Percentiles rank a stretch among this genome's conserved stretches.
Evolutionary conservation across 345 rosid species (phyloP).

Genomic region (Dovyalis caffra): DNA sequence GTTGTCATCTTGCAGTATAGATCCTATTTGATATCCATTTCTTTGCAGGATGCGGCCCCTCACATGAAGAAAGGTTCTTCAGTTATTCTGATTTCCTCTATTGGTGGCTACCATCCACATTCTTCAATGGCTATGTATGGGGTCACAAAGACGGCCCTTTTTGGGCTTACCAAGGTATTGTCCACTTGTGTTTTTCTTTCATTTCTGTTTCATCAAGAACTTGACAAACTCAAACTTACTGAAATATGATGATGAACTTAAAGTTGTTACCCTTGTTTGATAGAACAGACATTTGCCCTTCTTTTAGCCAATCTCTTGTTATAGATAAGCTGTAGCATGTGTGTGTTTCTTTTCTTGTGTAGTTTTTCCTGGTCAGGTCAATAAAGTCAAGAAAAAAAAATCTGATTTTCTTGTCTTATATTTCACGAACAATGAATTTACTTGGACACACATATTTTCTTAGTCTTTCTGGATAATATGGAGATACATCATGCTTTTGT

Average conservation of each 20-base stretch:
- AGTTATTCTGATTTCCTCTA: slow-evolving; percentile 69
- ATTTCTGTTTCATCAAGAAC: background rate
- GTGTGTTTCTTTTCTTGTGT: too few species aligned
- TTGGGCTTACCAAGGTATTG: slow-evolving; percentile 81
- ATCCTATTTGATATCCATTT: background rate
- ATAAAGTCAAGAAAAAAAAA: too few species aligned
- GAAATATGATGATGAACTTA: background rate
- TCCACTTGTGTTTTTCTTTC: background rate
- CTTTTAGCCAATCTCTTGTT: too few species aligned
- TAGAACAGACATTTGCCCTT: background rate
- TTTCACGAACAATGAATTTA: too few species aligned
- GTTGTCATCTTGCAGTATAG: background rate
- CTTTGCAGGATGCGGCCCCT: slow-evolving; percentile 70
- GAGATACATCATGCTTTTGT: too few species aligned
- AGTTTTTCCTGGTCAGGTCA: too few species aligned
- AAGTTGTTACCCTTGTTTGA: background rate
- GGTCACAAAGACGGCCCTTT: slow-evolving; percentile 88
- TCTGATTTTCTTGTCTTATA: too few species aligned
- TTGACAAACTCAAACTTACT: background rate
- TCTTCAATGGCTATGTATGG: slow-evolving; percentile 84
- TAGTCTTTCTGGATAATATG: too few species aligned
- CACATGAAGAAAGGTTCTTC: slow-evolving; percentile 78
- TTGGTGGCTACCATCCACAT: slow-evolving; percentile 61
- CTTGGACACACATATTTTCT: too few species aligned
- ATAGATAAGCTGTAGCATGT: too few species aligned